Base-by-base conservation (phyloP, 2,329 filamentous ascomycete genomes). In the Camillea tinctor region DNA sequence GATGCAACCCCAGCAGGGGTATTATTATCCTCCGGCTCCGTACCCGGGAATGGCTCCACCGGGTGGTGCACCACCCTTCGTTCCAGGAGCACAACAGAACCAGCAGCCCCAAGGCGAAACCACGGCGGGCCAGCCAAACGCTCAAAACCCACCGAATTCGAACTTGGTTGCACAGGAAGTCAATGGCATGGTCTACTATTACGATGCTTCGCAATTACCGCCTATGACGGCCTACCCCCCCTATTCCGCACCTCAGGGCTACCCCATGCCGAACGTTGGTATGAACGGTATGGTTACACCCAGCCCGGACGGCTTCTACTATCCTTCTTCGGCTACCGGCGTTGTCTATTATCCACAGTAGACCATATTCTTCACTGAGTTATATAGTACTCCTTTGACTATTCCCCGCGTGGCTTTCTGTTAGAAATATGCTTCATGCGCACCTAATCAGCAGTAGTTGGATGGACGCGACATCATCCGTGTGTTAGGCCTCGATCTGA, bases 171-270 rank as follows among this genome's bases (percentile, higher is more conserved):
- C 92, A 0, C 93, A 97, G 74, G 94, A 98, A 78, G 88, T 89
- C 64, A 96, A 97, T 68, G 95, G 95, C 63, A 98, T 96, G 84
- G 93, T 97, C 0, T 98, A 96, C 75, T 99, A 97, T 73, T 93
- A 93, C 69, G 91, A 96, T 71, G 84, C 91, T 7, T 83, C 88
- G n/a, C 89, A 93, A 71, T 79, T 93, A 53, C 79, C 85, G 23
- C 77, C 83, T 0, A 78, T 85, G 64, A 72, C 78, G 54, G 69
- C 73, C 20, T 85, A 84, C 64, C 77, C 79, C 26, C 59, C 76
- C 0, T 84, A 82, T 63, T 78, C 80, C 58, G 71, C 80, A 6
- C 73, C 80, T 48, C 83, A 80, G 60, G 72, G 80, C 58, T 91
- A 88, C 58, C 67, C 72, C 68, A 79, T 80, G 58, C 73, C 79